phyloP scores from a whole-genome alignment of 129 eudicot genomes.

The Centrapalus pauciflorus region DNA sequence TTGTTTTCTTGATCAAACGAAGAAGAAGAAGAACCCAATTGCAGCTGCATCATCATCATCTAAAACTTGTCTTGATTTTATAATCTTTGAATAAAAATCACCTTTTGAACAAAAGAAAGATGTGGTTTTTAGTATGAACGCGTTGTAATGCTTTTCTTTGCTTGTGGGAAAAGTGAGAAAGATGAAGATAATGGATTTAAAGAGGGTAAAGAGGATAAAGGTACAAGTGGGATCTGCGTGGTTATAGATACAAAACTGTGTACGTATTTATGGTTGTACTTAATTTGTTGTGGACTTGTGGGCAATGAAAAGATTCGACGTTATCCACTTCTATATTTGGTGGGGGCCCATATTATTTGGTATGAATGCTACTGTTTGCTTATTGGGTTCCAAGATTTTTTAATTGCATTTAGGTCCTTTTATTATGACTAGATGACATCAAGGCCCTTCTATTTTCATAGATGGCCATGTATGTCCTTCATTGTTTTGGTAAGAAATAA shows the following conservation, averaged over 20 bases:
- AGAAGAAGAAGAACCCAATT: conserved; percentile 46
- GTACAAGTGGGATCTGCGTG: conserved; percentile 26
- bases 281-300: conserved; percentile 25
- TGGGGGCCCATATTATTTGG: conserved; percentile 32
- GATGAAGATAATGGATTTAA: conserved; percentile 20
- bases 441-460: neutral
- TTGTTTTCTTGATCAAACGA: conserved; percentile 37
- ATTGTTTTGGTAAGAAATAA: too few relatives aligned
- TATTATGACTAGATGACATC: neutral
- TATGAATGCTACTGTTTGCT: conserved; percentile 16
- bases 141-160: conserved; percentile 10
- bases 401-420: conserved; percentile 1
- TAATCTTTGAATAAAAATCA: conserved; percentile 14
- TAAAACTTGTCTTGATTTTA: neutral
- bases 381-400: conserved; percentile 3
- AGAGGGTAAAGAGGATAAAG: conserved; percentile 31
- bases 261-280: conserved; percentile 9
- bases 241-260: neutral
- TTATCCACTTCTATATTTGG: conserved; percentile 40
- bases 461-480: neutral
- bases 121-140: neutral
- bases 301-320: conserved; percentile 42
- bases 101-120: conserved; percentile 6
- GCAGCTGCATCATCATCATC: conserved; percentile 11
- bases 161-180: conserved; percentile 17